Conservation (phyloP, 768 basidiomycete species). For the Mycena haematopus region DNA sequence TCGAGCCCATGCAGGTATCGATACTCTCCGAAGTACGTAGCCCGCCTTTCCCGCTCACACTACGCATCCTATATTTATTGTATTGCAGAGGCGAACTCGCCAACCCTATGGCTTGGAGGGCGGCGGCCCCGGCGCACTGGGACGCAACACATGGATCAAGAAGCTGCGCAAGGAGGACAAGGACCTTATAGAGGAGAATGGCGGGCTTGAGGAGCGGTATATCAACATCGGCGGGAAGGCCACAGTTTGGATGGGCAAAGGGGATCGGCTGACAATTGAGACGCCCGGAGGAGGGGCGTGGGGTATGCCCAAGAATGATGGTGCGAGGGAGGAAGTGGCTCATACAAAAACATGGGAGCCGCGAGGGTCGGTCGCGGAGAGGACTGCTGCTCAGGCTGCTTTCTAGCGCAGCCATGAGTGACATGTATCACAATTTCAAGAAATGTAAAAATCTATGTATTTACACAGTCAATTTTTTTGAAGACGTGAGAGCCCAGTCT, state of each 20-base stretch:
- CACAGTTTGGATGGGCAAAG: constrained; percentile 86
- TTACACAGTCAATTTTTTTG: too few species aligned
- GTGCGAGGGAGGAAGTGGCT: constrained; percentile 31
- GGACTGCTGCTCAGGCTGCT: constrained; percentile 65
- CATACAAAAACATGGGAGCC: constrained; percentile 66
- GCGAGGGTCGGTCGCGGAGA: constrained; percentile 72
- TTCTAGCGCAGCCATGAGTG: too few species aligned
- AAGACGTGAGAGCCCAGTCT: too few species aligned
- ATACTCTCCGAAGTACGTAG: constrained; percentile 82
- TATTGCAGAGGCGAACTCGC: constrained; percentile 73
- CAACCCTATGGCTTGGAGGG: constrained; percentile 89
- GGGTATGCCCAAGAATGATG: constrained; percentile 53
- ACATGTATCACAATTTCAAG: too few species aligned
- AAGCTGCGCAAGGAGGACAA: constrained; percentile 68
- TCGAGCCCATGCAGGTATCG: constrained; percentile 83
- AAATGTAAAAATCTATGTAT: too few species aligned
- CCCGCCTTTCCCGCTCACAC: background rate
- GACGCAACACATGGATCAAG: constrained; percentile 90
- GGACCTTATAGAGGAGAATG: constrained; percentile 57
- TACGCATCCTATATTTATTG: background rate
- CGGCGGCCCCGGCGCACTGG: constrained; percentile 71
- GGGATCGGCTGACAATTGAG: constrained; percentile 80
- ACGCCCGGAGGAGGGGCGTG: constrained; percentile 94
- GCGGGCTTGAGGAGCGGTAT: constrained; percentile 47
- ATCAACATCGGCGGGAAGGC: constrained; percentile 93